Evolutionary conservation across 345 rosid species (phyloP).

Genomic region (Ceriops decandra): DNA sequence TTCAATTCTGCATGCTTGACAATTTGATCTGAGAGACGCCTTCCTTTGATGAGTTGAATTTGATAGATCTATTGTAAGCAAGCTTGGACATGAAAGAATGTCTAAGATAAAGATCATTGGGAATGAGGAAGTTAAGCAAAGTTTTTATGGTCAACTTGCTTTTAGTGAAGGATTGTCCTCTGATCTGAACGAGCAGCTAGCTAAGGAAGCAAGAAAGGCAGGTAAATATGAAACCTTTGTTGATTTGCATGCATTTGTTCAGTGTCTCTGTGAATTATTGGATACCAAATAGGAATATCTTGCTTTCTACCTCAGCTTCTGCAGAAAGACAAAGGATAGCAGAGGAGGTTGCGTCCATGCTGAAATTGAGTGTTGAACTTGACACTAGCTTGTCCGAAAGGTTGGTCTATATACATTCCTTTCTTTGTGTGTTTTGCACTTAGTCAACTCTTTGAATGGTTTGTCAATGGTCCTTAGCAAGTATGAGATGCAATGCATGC

Average conservation of each 20-base stretch:
- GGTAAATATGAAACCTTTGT: constrained; percentile 35
- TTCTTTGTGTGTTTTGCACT: too few species aligned
- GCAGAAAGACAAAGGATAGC: constrained; percentile 89
- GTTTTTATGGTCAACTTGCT: constrained; percentile 78
- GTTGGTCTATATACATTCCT: constrained; percentile 22
- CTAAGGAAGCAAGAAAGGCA: constrained; percentile 75
- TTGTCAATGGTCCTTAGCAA: too few species aligned
- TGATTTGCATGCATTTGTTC: constrained; percentile 11
- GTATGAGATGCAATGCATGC: too few species aligned
- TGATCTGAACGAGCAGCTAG: constrained; percentile 65
- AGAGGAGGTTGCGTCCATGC: constrained; percentile 81
- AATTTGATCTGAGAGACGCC: constrained; percentile 7
- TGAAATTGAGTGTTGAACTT: constrained; percentile 72
- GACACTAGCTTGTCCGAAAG: constrained; percentile 80
- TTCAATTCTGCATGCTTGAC: constrained; percentile 7
- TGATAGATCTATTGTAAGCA: constrained; percentile 64
- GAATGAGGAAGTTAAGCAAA: constrained; percentile 57
- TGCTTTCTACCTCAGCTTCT: constrained; percentile 49
- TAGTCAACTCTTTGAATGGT: too few species aligned
- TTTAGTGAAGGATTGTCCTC: constrained; percentile 54
- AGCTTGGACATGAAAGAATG: constrained; percentile 71
- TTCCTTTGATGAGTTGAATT: constrained; percentile 11
- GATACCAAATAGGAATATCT: constrained; percentile 21
- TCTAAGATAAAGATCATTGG: constrained; percentile 62
- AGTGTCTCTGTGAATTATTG: constrained; percentile 12